Evolutionary conservation across 495 filamentous ascomycete genomes (phyloP), one percentile per base, ranked within the genome.

Genomic region (Neurospora intermedia): DNA sequence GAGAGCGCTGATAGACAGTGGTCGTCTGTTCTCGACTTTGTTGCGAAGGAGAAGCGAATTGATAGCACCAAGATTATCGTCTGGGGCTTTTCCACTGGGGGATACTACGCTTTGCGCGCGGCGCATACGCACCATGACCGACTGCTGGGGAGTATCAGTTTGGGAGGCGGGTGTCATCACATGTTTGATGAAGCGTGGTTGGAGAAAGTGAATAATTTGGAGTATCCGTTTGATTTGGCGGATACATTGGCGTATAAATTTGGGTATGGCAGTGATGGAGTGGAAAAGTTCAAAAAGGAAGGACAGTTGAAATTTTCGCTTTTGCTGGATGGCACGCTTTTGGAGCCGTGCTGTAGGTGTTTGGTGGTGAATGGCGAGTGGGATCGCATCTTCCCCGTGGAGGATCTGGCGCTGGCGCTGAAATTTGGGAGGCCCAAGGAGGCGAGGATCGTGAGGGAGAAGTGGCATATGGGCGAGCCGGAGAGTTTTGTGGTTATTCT

Each of bases 51-150:
- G 7, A 8, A 39, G 39, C 6, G 4, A 8, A 84, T 94, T 43
- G 89, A 92, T 75, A 84, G 82, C 77, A 78, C 77, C 16, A 86
- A 83, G 43, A 76, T 93, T 15, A 81, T 86, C 6, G 85, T 86
- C 43, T 93, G 91, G 91, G 90, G 89, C 0, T 85, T 92, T 72
- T 90, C 88, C 73, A 91, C 89, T 1, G 91, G 91, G 31, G 91
- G 91, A 0, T 92, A 89, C 81, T 91, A 93, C 81, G 88, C 89
- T 8, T 87, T 92, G 43, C 86, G 91, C 2, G 80, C 89, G 20
- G 90, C 90, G 73, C 88, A 91, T 79, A 93, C 89, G 45, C 91
- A 93, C 75, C 79, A 82, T 0, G 80, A 87, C 15, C 78, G 85
- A 18, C 78, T 94, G 18, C 82, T 79, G 6, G 91, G 89, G 0